Conservation (phyloP, 2,329 filamentous ascomycete genomes). For the Monilinia laxa region DNA sequence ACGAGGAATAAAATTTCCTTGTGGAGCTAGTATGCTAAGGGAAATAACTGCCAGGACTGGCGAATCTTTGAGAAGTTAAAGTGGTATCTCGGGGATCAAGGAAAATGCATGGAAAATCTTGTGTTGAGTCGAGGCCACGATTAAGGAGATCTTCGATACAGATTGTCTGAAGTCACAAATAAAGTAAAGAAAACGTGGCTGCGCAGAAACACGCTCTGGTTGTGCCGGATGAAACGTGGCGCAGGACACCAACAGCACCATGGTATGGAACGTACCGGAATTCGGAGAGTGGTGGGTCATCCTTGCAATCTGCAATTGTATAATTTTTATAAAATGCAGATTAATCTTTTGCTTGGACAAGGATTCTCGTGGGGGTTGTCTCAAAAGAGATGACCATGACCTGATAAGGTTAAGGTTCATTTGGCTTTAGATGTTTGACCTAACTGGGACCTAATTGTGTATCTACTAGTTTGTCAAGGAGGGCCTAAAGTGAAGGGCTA, state of each 20-base stretch:
- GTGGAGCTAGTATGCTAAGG: background rate
- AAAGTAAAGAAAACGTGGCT: constrained; percentile 7
- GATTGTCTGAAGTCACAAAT: constrained; percentile 9
- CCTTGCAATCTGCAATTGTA: constrained; percentile 12
- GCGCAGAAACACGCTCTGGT: background rate
- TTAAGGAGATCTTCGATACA: constrained; percentile 5
- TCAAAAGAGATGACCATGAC: constrained; percentile 1
- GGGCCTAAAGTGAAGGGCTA: background rate
- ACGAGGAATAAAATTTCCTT: background rate
- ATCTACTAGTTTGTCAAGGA: no score
- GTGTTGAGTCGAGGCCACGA: background rate
- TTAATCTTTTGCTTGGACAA: background rate
- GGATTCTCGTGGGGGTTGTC: constrained; percentile 13
- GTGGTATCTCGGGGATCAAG: background rate
- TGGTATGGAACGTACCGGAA: constrained; percentile 3
- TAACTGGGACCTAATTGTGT: background rate
- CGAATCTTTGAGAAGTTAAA: no score
- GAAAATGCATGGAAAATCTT: background rate
- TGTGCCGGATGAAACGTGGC: constrained; percentile 16
- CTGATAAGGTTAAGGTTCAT: background rate
- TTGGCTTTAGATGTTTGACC: constrained; percentile 1
- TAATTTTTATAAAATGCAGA: background rate
- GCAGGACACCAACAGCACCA: background rate
- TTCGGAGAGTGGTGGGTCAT: constrained; percentile 20
- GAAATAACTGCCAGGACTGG: constrained; percentile 6